A percentile compares a stretch with the other conserved stretches of the same genome.
Conservation (phyloP, 2,329 filamentous ascomycete species). For the Talaromyces sp. region DNA sequence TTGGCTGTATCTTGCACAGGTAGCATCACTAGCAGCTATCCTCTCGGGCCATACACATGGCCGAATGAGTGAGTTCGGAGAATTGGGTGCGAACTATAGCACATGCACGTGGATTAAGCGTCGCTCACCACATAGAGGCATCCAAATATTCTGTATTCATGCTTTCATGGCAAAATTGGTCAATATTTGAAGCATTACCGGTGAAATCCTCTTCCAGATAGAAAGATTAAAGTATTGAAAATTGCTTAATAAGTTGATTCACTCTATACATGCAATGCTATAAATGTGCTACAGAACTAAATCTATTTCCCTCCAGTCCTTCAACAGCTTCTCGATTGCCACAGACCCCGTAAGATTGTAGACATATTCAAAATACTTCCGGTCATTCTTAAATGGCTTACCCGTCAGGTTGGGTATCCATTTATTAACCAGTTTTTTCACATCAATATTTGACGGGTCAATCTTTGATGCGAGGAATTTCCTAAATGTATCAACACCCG, state of each 20-base stretch:
- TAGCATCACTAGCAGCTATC: background rate
- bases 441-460: conserved; percentile 97
- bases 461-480: conserved; percentile 99
- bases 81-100: background rate
- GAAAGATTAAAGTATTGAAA: background rate
- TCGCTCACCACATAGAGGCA: background rate
- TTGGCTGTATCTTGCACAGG: background rate
- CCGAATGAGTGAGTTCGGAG: background rate
- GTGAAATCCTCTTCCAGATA: background rate
- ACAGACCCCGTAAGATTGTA: conserved; percentile 84
- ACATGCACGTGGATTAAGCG: background rate
- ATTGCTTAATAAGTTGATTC: background rate
- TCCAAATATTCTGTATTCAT: background rate
- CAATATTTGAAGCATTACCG: background rate
- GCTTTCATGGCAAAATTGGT: background rate
- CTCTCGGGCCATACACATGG: too few relatives aligned
- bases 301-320: conserved; percentile 70
- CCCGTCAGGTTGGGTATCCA: conserved; percentile 99
- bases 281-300: background rate
- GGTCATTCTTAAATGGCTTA: conserved; percentile 90
- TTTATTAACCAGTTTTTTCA: conserved; percentile 92
- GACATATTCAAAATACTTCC: conserved; percentile 99
- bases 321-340: conserved; percentile 55
- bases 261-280: background rate
- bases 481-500: conserved; percentile 97